Evolutionary conservation across 2,329 filamentous ascomycete species (phyloP).

Genomic region (Microcera coccophila): DNA sequence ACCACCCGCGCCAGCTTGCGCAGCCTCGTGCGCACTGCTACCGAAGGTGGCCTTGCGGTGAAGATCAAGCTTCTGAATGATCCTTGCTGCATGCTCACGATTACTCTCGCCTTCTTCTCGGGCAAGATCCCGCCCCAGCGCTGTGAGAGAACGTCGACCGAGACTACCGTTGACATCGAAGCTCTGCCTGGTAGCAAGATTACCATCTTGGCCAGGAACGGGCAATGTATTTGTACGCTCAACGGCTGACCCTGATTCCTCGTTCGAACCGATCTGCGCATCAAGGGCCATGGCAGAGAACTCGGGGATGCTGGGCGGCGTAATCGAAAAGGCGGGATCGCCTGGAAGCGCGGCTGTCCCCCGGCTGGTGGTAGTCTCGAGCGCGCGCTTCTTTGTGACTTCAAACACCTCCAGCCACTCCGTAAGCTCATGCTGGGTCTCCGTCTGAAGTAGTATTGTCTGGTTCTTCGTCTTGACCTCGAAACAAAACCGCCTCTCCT

Average conservation of each 20-base stretch:
- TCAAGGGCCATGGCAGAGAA: slow-evolving; percentile 80
- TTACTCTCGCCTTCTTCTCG: slow-evolving; percentile 69
- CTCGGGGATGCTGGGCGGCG: slow-evolving; percentile 79
- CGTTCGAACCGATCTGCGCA: slow-evolving; percentile 56
- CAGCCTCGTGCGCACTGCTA: slow-evolving; percentile 36
- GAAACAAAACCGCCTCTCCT: slow-evolving; percentile 94
- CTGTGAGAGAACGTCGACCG: slow-evolving; percentile 55
- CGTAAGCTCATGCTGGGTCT: slow-evolving; percentile 86
- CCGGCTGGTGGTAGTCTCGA: slow-evolving; percentile 65
- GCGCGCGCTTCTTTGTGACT: slow-evolving; percentile 84
- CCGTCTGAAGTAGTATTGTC: slow-evolving; percentile 83
- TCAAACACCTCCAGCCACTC: slow-evolving; percentile 95
- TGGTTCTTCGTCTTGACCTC: slow-evolving; percentile 98
- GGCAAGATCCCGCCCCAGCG: slow-evolving; percentile 43
- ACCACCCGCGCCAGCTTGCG: slow-evolving; percentile 38
- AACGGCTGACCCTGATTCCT: slow-evolving; percentile 36
- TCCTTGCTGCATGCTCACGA: slow-evolving; percentile 77
- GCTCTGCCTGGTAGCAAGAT: slow-evolving; percentile 59
- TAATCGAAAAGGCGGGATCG: slow-evolving; percentile 87
- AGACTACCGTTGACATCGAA: slow-evolving; percentile 59
- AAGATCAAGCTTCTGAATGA: slow-evolving; percentile 89
- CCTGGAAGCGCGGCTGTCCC: slow-evolving; percentile 45
- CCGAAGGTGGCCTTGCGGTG: slow-evolving; percentile 72
- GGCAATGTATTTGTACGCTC: slow-evolving; percentile 65
- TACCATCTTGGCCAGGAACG: slow-evolving; percentile 55